Evolutionary conservation across 1,139 yeast genomes (phyloP).

Genomic region (Hanseniaspora gamundiae): DNA sequence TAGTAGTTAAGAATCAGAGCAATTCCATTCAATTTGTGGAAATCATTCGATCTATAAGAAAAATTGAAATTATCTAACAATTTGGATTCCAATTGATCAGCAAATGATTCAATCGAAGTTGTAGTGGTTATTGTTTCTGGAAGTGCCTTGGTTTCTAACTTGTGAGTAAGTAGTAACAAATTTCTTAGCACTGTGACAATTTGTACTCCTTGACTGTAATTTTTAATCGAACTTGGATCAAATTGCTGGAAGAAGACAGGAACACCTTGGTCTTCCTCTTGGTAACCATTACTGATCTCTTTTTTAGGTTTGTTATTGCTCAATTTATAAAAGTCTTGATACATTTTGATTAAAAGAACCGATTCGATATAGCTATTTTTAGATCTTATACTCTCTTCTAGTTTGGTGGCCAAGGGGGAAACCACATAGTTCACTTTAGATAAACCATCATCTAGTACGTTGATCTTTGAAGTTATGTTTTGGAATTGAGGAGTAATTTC

Average conservation of each 20-base stretch:
- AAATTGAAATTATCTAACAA: constrained; percentile 45
- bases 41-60: constrained; percentile 38
- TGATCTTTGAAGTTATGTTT: constrained; percentile 33
- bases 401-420: constrained; percentile 60
- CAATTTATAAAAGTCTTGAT: constrained; percentile 50
- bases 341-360: constrained; percentile 63
- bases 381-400: constrained; percentile 64
- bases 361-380: constrained; percentile 67
- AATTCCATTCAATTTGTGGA: constrained; percentile 63
- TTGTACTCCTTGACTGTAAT: constrained; percentile 38
- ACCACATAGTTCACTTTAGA: constrained; percentile 50
- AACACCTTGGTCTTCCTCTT: too few relatives aligned
- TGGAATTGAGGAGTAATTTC: constrained; percentile 39
- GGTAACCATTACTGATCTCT: too few relatives aligned
- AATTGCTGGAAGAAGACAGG: constrained; percentile 31
- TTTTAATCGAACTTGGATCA: constrained; percentile 32
- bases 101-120: constrained; percentile 50
- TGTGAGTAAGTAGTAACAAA: constrained; percentile 49
- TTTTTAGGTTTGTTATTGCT: too few relatives aligned
- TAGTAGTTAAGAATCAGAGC: constrained; percentile 70
- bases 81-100: constrained; percentile 64
- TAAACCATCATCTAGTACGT: constrained; percentile 46
- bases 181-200: constrained; percentile 64
- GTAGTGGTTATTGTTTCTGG: constrained; percentile 41
- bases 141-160: constrained; percentile 41